Conservation (phyloP, 2,329 filamentous ascomycete species). For the Raffaelea arxii region DNA sequence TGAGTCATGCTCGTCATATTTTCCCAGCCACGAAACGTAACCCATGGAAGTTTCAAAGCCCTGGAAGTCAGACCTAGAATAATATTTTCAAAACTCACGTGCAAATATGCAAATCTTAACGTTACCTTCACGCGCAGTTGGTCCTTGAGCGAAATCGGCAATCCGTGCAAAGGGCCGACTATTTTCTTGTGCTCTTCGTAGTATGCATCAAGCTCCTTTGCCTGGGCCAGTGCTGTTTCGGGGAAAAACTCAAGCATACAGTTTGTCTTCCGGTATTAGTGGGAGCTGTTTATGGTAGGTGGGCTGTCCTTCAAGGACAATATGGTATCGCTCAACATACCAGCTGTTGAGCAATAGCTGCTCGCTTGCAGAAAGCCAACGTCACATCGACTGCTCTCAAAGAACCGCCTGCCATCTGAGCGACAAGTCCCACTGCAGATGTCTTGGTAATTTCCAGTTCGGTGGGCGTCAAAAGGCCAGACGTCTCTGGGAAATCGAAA, state of each 20-base stretch:
- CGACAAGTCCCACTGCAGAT: slow-evolving; percentile 1
- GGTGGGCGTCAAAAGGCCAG: background rate
- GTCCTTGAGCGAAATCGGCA: slow-evolving; percentile 41
- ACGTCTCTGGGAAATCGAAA: background rate
- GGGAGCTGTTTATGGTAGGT: too few species aligned
- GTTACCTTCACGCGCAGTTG: slow-evolving; percentile 27
- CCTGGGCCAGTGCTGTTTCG: slow-evolving; percentile 20
- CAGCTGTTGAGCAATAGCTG: slow-evolving; percentile 10
- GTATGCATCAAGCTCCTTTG: slow-evolving; percentile 22
- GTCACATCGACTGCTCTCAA: slow-evolving; percentile 7
- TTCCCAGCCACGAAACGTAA: slow-evolving; percentile 11
- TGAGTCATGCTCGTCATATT: slow-evolving; percentile 12
- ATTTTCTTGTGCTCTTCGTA: slow-evolving; percentile 18
- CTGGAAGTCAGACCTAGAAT: too few species aligned
- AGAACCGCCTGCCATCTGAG: slow-evolving; percentile 1
- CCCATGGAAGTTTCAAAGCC: slow-evolving; percentile 26
- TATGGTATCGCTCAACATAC: too few species aligned
- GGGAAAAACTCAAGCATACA: slow-evolving; percentile 34
- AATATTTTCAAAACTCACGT: too few species aligned
- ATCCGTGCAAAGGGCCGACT: slow-evolving; percentile 26
- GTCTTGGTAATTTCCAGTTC: slow-evolving; percentile 8
- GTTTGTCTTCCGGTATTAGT: slow-evolving; percentile 24
- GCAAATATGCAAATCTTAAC: too few species aligned
- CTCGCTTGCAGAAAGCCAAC: slow-evolving; percentile 10
- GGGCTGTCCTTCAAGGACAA: too few species aligned